Conservation (phyloP, 78 protist genomes). For the Andalucia godoyi region DNA sequence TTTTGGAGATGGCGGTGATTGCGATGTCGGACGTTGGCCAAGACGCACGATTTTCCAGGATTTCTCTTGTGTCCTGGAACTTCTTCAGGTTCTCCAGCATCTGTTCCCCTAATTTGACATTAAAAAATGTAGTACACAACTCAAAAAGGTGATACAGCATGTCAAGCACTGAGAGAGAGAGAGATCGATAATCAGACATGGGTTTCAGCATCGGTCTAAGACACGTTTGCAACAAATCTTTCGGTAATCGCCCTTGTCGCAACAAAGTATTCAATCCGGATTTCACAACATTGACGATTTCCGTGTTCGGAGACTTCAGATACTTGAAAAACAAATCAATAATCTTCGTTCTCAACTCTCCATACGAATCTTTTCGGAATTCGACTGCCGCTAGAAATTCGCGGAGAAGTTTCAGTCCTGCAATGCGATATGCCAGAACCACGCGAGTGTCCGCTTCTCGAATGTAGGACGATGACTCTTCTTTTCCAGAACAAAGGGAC, state of each 20-base stretch:
- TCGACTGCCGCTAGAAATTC: slow-evolving; percentile 22
- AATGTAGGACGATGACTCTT: not conserved
- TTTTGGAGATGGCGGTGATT: slow-evolving; percentile 49
- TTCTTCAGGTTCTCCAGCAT: slow-evolving; percentile 64
- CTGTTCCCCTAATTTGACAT: slow-evolving; percentile 72
- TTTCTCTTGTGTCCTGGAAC: slow-evolving; percentile 49
- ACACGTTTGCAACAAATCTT: slow-evolving; percentile 63
- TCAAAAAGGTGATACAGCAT: slow-evolving; percentile 67
- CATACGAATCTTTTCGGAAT: slow-evolving; percentile 1
- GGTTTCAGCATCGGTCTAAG: slow-evolving; percentile 69
- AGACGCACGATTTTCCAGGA: no score
- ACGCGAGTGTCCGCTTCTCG: no score
- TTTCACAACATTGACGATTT: slow-evolving; percentile 29
- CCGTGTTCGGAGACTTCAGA: slow-evolving; percentile 19
- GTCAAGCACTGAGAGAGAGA: slow-evolving; percentile 57
- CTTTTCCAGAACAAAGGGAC: not conserved
- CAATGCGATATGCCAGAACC: not conserved
- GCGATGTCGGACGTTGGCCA: no score
- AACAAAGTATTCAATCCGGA: slow-evolving; percentile 2
- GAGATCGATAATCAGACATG: slow-evolving; percentile 53
- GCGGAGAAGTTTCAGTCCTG: slow-evolving; percentile 23
- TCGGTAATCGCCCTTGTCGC: slow-evolving; percentile 22
- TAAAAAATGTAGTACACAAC: slow-evolving; percentile 59
- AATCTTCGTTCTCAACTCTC: slow-evolving; percentile 37
- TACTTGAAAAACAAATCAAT: slow-evolving; percentile 37